Base-by-base conservation (phyloP, 331 rosid species). In the Ulmus americana region DNA sequence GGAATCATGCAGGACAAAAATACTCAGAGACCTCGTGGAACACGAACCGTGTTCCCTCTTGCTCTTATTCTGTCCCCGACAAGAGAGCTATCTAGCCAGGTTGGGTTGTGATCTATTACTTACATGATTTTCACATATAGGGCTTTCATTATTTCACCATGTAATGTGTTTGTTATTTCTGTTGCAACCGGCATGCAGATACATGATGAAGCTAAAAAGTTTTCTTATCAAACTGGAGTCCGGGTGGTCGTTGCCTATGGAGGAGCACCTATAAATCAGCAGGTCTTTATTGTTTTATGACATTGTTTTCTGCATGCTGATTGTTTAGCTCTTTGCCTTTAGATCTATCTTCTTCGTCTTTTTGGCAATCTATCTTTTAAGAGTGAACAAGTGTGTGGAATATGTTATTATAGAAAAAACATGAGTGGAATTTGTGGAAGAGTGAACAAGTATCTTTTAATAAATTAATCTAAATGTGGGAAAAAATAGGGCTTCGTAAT, bases 51-150 rank as follows among this genome's bases (percentile, higher is more conserved):
- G 55, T 88, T 61, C 57, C 96, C 96, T 39, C 76, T 88, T 64
- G 94, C 96, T 44, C 94, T 88, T 67, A 88, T 88, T 70, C 90
- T 88, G 50, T 86, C 96, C 15, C 96, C 96, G 8, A 88, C 96
- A 0, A 77, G 96, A 76, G 96, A 88, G 87, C 84, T 88, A 51
- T 88, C 96, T 22, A 81, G 89, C 63, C 95, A 88, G 91, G 95
- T 81, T 69, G 55, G 68, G 47, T 62, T 73, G 59, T 56, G 51
- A 58, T 70, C 69, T 58, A 40, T 28, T 16, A 45, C 68, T 55
- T 61, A 49, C 40, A 16, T 73, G 3, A 61, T 46, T 13, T 59
- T 39, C 38, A 43, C 52, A 52, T 70, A 35, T 59, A 42, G 64
- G 67, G 55, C 22, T 47, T 7, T 52, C 39, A 22, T 8, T 7